These are phyloP conservation scores for Cladosporium sphaerospermum DNA, from an alignment of 2,329 filamentous ascomycete species.

Conservation along the genomic window DNA sequence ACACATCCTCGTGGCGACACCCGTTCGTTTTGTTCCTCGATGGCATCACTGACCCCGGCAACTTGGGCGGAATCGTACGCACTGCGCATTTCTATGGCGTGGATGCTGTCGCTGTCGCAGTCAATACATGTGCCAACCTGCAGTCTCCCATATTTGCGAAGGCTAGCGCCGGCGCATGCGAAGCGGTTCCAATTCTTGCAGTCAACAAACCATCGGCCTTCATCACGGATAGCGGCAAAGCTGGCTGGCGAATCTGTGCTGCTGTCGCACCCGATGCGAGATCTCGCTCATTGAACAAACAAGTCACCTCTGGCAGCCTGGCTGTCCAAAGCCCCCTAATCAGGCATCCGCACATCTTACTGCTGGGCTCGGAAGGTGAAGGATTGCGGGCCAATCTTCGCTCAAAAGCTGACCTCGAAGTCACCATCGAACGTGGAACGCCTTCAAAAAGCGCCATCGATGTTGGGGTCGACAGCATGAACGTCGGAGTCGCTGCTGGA, in stretches of 20 bases:
- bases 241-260: slow-evolving; percentile 80
- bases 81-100: slow-evolving; percentile 87
- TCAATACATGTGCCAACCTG: slow-evolving; percentile 63
- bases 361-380: slow-evolving; percentile 76
- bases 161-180: slow-evolving; percentile 79
- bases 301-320: slow-evolving; percentile 15
- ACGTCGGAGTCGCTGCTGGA: slow-evolving; percentile 83
- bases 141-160: slow-evolving; percentile 76
- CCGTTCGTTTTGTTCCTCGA: slow-evolving; percentile 71
- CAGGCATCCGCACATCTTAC: slow-evolving; percentile 62
- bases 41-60: slow-evolving; percentile 72
- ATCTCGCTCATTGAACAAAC: neutral
- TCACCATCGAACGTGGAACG: slow-evolving; percentile 48
- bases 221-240: slow-evolving; percentile 57
- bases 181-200: slow-evolving; percentile 68
- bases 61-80: slow-evolving; percentile 82
- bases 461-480: slow-evolving; percentile 75
- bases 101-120: slow-evolving; percentile 73
- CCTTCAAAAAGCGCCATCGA: slow-evolving; percentile 28
- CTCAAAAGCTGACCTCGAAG: slow-evolving; percentile 56
- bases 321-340: slow-evolving; percentile 21
- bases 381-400: slow-evolving; percentile 62
- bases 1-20: slow-evolving; percentile 43
- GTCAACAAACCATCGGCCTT: slow-evolving; percentile 64
- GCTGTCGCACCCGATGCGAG: slow-evolving; percentile 48